Percentiles rank a stretch among this genome's conserved stretches.
These are phyloP conservation scores for Arachis monticola DNA, from an alignment of 331 rosid species.

Conservation along the genomic window DNA sequence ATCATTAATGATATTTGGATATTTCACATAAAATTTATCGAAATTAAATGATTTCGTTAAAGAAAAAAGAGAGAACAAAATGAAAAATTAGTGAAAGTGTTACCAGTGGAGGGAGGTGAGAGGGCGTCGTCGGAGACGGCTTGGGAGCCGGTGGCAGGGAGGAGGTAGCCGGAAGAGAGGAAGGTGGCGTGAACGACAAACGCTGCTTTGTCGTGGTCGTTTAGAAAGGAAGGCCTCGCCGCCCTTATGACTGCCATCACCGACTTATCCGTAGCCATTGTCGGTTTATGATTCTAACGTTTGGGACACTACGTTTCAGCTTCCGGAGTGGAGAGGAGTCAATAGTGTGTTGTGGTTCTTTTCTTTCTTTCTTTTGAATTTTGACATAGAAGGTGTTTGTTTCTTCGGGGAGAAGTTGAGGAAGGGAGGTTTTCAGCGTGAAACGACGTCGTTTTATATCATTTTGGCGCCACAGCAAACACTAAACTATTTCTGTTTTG, in stretches of 20 bases:
- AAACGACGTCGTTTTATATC: too few species aligned
- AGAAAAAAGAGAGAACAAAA: not conserved
- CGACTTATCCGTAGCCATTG: conserved; percentile 62
- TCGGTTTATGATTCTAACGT: too few species aligned
- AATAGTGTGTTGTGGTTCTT: too few species aligned
- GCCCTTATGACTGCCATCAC: conserved; percentile 86
- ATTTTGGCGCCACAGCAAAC: too few species aligned
- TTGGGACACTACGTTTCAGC: too few species aligned
- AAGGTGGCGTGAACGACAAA: conserved; percentile 50
- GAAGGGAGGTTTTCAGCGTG: too few species aligned
- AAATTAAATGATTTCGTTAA: not conserved
- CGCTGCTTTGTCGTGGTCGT: conserved; percentile 69
- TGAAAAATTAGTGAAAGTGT: not conserved
- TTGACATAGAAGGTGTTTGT: too few species aligned
- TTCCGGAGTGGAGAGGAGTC: too few species aligned
- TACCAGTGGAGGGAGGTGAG: conserved; percentile 64
- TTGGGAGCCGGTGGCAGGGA: conserved; percentile 65
- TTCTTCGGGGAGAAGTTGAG: too few species aligned
- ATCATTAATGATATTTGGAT: too few species aligned
- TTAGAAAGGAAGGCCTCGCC: conserved; percentile 72
- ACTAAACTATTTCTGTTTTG: too few species aligned
- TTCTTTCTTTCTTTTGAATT: too few species aligned
- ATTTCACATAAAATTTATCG: conserved; percentile 28
- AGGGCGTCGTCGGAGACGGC: conserved; percentile 65
- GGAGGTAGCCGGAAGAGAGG: conserved; percentile 54